Evolutionary conservation across 192 early-diverging fungal genomes (phyloP).

Genomic region (Lunasporangiospora selenospora): DNA sequence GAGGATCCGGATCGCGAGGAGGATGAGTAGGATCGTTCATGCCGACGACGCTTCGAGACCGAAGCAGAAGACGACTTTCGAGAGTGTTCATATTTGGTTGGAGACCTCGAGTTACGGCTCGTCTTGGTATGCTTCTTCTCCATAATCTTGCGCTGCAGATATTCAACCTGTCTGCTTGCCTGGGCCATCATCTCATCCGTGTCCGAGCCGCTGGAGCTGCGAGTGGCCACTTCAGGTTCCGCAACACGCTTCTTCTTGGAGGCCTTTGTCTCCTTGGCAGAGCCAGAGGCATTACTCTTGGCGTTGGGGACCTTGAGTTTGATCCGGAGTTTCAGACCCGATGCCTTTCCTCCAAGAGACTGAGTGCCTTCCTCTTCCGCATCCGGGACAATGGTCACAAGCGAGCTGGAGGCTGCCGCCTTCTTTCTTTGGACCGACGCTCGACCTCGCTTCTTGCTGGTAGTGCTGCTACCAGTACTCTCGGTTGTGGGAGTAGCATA

Average conservation of each 20-base stretch:
- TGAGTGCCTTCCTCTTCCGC: slow-evolving; percentile 1
- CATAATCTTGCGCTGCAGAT: slow-evolving; percentile 44
- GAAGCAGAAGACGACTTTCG: slow-evolving; percentile 7
- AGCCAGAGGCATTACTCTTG: too few species aligned
- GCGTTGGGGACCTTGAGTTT: slow-evolving; percentile 34
- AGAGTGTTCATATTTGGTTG: neutral
- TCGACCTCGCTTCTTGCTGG: slow-evolving; percentile 35
- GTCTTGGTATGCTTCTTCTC: slow-evolving; percentile 36
- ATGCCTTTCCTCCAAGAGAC: slow-evolving; percentile 11
- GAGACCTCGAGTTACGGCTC: neutral
- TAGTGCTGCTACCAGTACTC: too few species aligned
- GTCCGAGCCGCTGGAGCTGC: slow-evolving; percentile 32
- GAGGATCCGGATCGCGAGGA: slow-evolving; percentile 17
- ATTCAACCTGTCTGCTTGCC: slow-evolving; percentile 44
- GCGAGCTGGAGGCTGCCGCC: neutral
- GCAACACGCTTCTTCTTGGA: slow-evolving; percentile 6
- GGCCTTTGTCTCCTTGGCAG: slow-evolving; percentile 12
- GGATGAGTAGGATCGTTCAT: slow-evolving; percentile 13
- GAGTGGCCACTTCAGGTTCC: too few species aligned
- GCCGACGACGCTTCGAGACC: slow-evolving; percentile 17
- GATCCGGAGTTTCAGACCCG: slow-evolving; percentile 33
- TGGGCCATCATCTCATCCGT: slow-evolving; percentile 47
- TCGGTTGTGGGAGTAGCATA: too few species aligned
- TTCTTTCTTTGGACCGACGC: slow-evolving; percentile 13
- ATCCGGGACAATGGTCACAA: slow-evolving; percentile 36